Base-by-base conservation (phyloP, 345 rosid genomes). In the Bretschneidera sinensis region DNA sequence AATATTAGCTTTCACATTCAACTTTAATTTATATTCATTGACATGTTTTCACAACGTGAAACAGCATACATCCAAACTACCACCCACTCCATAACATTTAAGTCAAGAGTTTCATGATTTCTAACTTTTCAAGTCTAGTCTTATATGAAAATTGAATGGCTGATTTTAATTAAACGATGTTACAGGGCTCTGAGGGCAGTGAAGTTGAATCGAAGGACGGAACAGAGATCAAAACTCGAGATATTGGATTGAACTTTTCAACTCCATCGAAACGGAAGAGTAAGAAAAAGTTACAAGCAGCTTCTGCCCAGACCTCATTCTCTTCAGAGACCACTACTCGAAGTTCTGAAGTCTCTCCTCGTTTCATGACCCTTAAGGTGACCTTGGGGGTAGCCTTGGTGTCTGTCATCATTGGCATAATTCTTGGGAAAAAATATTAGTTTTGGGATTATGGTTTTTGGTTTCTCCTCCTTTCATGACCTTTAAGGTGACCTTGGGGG, bases 361-460 rank as follows among this genome's bases (percentile, higher is more conserved):
- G n/a, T n/a, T n/a, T 62, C 53, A 72, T 70, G 74, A 70, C 69
- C 76, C 52, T 83, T 16, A 79, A 82, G 79, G 61, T 88, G 69
- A 60, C 85, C 25, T 17, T 81, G 13, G 86, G 83, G 62, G 84
- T 90, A 23, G 99, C 95, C 25, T 70, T 90, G 51, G 65, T 86
- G 28, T 94, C 99, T 13, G 64, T 86, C 61, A 68, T 94, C 76
- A 53, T 91, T 6, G 97, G 99, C 33, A 51, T 86, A 5, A 69
- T 86, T 71, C 79, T 94, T 55, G 97, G 99, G 60, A 94, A 88
- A 70, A 74, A 77, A 51, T 94, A 88, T 56, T 94, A 85, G 77
- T 60, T 69, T 65, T 48, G 51, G 47, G 6, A 22, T n/a, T n/a
- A n/a, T n/a, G n/a, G n/a, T n/a, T n/a, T n/a, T n/a, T n/a, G n/a